phyloP scores from a whole-genome alignment of 345 rosid species.

The Eucalyptus erythrocorys region DNA sequence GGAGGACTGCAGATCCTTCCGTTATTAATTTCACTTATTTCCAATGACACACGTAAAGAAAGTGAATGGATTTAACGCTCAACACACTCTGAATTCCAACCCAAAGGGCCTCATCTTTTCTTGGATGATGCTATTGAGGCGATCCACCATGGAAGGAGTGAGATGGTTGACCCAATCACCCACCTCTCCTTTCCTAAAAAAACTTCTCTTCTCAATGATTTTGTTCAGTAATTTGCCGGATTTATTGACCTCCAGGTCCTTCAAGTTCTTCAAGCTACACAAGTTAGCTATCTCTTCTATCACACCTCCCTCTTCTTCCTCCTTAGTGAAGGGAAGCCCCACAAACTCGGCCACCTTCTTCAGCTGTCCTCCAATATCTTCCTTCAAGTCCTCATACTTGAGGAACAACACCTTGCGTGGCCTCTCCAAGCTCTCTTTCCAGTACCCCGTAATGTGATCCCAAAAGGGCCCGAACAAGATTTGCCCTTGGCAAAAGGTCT shows the following conservation, averaged over 20 bases:
- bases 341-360: neutral
- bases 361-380: neutral
- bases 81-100: neutral
- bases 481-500: neutral
- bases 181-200: neutral
- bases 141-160: neutral
- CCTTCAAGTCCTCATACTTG: neutral
- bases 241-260: neutral
- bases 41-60: neutral
- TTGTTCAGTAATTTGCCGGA: rapidly evolving
- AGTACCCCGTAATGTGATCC: neutral
- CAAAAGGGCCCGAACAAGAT: neutral
- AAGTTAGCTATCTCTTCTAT: neutral
- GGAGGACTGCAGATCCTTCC: neutral
- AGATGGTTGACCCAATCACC: neutral
- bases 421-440: neutral
- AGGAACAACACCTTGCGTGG: neutral
- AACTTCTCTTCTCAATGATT: neutral
- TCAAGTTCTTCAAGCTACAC: neutral
- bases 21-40: neutral
- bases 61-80: neutral
- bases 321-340: neutral
- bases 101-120: neutral
- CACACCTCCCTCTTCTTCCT: neutral
- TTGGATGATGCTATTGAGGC: neutral